Evolutionary conservation across 371 early-diverging fungal species (phyloP).

Genomic region (Ordospora colligata): DNA sequence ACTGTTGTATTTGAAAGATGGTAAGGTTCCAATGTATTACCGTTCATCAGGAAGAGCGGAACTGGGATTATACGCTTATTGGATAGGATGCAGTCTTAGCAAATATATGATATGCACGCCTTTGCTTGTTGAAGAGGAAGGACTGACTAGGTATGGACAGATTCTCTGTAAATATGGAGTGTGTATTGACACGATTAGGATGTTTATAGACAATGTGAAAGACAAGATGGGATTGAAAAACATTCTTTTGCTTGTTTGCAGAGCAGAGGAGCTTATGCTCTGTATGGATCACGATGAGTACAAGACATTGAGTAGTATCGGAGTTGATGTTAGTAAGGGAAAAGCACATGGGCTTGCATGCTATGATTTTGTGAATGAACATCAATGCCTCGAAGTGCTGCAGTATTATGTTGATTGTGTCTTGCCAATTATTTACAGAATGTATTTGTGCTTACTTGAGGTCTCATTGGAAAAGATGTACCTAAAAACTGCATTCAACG

Average conservation of each 20-base stretch:
- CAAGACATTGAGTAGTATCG: neutral
- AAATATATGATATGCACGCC: neutral
- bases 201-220: neutral
- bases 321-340: neutral
- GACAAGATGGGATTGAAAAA: constrained; percentile 9
- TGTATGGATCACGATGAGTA: neutral
- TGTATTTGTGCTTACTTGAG: neutral
- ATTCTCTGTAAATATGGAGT: neutral
- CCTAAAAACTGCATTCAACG: neutral
- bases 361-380: neutral
- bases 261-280: neutral
- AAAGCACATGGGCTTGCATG: neutral
- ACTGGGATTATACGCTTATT: neutral
- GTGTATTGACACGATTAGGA: neutral
- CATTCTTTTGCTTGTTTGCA: neutral
- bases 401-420: neutral
- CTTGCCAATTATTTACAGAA: neutral
- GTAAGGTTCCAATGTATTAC: neutral
- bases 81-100: neutral
- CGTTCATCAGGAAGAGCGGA: neutral
- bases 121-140: neutral
- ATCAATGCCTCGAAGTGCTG: neutral
- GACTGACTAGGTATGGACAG: neutral
- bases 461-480: neutral
- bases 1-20: neutral